Base-by-base conservation (phyloP, 148 eudicot genomes). In the Nepenthes mirabilis region DNA sequence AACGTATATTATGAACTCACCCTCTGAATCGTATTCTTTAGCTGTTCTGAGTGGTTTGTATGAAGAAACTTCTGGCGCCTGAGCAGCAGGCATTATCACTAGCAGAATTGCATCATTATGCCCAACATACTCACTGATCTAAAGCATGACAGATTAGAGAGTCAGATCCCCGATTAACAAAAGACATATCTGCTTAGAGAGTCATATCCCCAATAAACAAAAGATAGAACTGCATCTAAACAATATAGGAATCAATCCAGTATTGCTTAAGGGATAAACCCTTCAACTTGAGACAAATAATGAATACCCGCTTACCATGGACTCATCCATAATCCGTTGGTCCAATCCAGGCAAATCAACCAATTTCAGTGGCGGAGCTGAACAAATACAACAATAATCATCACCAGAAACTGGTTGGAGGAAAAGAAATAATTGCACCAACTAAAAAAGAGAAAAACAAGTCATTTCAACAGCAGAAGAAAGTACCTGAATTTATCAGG, bases 291-390 rank as follows among this genome's bases (percentile, higher is more conserved):
- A 40, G 45, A 3, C 6, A 40, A 40, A 8, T 40, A 3, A 40
- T 40, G 45, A 58, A 11, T n/a, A 51, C 65, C 53, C 37, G 68
- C 91, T 89, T 63, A 93, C 99, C 91, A 89, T 57, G 36, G 91
- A 80, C 58, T 93, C 97, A 72, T 86, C 99, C 70, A 84, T 69
- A 74, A 72, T 87, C 58, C 99, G 83, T 69, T 93, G 93, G 57
- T 93, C 99, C 54, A 84, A 85, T 59, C 99, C 99, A 58, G 99
- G 99, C 67, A 93, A 71, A 78, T 93, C 99, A 65, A 93, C 70
- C 70, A 93, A 74, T 69, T 93, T 93, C 76, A 93, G 67, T 12
- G 96, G 77, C 50, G 97, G 99, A 76, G 95, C 99, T 93, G 83
- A 56, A 76, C 14, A 40, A 12, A 49, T 2, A n/a, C 3, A 49